Conservation (phyloP, 192 early-diverging fungal genomes). For the Coemansia sp. region DNA sequence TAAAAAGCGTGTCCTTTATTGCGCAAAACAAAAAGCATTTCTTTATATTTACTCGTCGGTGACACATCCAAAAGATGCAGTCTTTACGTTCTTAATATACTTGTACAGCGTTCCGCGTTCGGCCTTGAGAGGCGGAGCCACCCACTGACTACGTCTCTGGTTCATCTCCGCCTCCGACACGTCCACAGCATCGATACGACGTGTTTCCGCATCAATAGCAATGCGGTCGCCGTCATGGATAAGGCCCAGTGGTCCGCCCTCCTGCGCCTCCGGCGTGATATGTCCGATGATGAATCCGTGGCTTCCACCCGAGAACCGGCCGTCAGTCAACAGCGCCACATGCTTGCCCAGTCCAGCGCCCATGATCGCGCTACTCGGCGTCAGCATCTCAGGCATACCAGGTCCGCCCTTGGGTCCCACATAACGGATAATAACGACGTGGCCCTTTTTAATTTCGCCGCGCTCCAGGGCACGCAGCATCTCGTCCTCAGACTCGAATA, state of each 20-base stretch:
- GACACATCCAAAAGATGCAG: slow-evolving; percentile 81
- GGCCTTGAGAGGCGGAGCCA: slow-evolving; percentile 85
- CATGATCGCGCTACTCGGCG: slow-evolving; percentile 97
- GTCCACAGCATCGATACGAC: slow-evolving; percentile 72
- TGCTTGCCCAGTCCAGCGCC: slow-evolving; percentile 97
- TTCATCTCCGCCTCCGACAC: slow-evolving; percentile 79
- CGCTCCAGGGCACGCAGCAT: slow-evolving; percentile 90
- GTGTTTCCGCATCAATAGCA: slow-evolving; percentile 82
- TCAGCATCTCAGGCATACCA: slow-evolving; percentile 99
- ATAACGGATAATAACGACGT: slow-evolving; percentile 94
- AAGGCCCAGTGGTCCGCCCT: slow-evolving; percentile 93
- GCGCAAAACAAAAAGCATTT: not conserved
- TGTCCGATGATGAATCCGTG: slow-evolving; percentile 99
- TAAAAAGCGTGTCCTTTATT: not conserved
- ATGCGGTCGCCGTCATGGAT: slow-evolving; percentile 89
- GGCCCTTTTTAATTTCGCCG: slow-evolving; percentile 87
- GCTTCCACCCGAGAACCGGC: slow-evolving; percentile 97
- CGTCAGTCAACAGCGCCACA: slow-evolving; percentile 97
- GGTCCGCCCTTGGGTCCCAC: slow-evolving; percentile 98
- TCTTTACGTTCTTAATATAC: slow-evolving; percentile 88
- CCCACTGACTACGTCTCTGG: slow-evolving; percentile 72
- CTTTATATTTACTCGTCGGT: slow-evolving; percentile 70
- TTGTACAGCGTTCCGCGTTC: slow-evolving; percentile 88
- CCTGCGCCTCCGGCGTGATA: slow-evolving; percentile 97
- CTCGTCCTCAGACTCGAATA: slow-evolving; percentile 91